These are phyloP conservation scores for Arthrobotrys sphaeroides DNA, from an alignment of 2,329 filamentous ascomycete genomes.

Conservation along the genomic window DNA sequence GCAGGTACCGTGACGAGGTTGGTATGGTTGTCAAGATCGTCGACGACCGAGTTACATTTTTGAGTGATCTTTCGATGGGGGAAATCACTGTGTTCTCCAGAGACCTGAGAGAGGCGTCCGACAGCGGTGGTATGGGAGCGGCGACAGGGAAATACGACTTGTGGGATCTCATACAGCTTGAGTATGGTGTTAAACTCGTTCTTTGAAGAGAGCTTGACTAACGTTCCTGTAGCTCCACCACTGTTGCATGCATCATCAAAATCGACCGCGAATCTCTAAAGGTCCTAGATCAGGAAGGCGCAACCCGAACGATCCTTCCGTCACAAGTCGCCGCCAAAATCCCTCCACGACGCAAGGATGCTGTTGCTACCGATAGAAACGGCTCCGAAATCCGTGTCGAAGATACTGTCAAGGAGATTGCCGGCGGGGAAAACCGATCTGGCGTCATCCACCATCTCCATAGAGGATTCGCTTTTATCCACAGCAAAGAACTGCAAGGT, in stretches of 20 bases:
- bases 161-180: constrained; percentile 92
- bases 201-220: constrained; percentile 56
- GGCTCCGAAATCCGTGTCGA: constrained; percentile 91
- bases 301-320: constrained; percentile 81
- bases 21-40: constrained; percentile 95
- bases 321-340: constrained; percentile 92
- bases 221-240: constrained; percentile 70
- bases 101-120: constrained; percentile 90
- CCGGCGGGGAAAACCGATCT: constrained; percentile 81
- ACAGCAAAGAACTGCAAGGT: constrained; percentile 77
- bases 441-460: constrained; percentile 95
- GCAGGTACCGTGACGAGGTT: constrained; percentile 91
- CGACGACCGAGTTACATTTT: constrained; percentile 88
- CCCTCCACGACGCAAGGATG: constrained; percentile 76
- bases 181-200: constrained; percentile 65
- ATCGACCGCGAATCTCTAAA: constrained; percentile 92
- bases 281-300: constrained; percentile 89
- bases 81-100: constrained; percentile 99
- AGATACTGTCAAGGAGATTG: constrained; percentile 85
- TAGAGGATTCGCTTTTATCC: constrained; percentile 88
- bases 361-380: constrained; percentile 90
- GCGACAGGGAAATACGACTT: constrained; percentile 86
- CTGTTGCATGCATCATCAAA: constrained; percentile 91
- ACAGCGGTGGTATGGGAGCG: constrained; percentile 84
- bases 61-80: constrained; percentile 90